Conservation (phyloP, 2,329 filamentous ascomycete genomes). For the Aureobasidium pullulans region DNA sequence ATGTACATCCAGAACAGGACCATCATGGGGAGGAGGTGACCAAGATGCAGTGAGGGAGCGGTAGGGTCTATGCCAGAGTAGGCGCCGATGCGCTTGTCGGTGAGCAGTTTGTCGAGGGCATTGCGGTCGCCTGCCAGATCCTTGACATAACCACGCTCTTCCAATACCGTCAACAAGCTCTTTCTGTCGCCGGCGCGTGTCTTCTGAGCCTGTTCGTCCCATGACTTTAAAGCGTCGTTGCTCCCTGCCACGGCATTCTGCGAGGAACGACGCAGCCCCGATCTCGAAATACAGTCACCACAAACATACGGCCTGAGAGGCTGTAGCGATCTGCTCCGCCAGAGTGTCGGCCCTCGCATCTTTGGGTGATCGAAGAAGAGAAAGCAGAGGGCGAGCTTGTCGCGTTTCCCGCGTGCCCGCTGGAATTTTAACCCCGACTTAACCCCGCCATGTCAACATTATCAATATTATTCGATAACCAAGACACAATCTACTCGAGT, state of each 20-base stretch:
- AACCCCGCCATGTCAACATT: not conserved
- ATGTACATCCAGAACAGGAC: conserved; percentile 77
- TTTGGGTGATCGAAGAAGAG: not conserved
- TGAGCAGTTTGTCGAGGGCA: conserved; percentile 57
- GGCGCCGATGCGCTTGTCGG: conserved; percentile 57
- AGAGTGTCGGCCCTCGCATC: not conserved
- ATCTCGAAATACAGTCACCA: not conserved
- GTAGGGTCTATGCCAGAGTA: conserved; percentile 83
- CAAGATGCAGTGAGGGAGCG: conserved; percentile 69
- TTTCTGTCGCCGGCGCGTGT: not conserved
- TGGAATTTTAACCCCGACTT: not conserved
- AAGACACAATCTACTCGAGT: not conserved
- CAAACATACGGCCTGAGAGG: not conserved
- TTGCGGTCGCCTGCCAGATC: conserved; percentile 56
- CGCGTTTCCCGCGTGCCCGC: too few relatives aligned
- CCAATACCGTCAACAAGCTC: conserved; percentile 39
- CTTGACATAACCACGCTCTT: conserved; percentile 67
- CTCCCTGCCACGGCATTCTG: not conserved
- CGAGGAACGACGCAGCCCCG: not conserved
- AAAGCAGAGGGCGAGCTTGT: not conserved
- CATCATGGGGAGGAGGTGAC: conserved; percentile 76
- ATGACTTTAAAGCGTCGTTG: not conserved
- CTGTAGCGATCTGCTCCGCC: not conserved
- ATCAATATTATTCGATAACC: not conserved
- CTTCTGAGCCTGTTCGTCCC: not conserved